phyloP scores from a whole-genome alignment of 2,329 filamentous ascomycete genomes.

The Arthroderma sp. region DNA sequence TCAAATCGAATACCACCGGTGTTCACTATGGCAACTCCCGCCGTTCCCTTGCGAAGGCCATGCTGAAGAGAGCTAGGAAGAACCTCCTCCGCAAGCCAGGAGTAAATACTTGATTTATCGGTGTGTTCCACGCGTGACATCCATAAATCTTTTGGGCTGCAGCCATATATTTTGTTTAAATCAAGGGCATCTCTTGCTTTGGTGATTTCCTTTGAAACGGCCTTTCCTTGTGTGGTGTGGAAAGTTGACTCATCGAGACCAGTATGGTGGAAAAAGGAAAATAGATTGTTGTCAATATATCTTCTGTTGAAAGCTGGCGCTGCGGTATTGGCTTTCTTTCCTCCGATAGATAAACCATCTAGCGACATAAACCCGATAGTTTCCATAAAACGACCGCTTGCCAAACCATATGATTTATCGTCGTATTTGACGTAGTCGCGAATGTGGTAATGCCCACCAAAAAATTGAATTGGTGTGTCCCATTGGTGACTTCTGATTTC shows the following conservation, averaged over 20 bases:
- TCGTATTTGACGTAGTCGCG: conserved; percentile 75
- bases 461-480: conserved; percentile 78
- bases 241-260: conserved; percentile 60
- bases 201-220: conserved; percentile 57
- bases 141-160: conserved; percentile 69
- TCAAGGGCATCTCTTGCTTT: conserved; percentile 55
- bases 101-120: conserved; percentile 60
- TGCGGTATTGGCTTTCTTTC: conserved; percentile 16
- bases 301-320: conserved; percentile 52
- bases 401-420: conserved; percentile 61
- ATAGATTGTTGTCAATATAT: conserved; percentile 91
- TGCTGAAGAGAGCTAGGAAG: conserved; percentile 54
- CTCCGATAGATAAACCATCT: conserved; percentile 44
- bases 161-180: conserved; percentile 67
- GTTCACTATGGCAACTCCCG: conserved; percentile 61
- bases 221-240: conserved; percentile 58
- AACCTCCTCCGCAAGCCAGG: conserved; percentile 63
- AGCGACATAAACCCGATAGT: conserved; percentile 91
- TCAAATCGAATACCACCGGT: conserved; percentile 90
- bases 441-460: conserved; percentile 82
- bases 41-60: conserved; percentile 44
- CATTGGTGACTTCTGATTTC: conserved; percentile 64
- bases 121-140: conserved; percentile 67
- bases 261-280: conserved; percentile 70
- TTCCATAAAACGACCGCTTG: conserved; percentile 86